Base-by-base conservation (phyloP, 306 rosid genomes). In the Quercus alba region DNA sequence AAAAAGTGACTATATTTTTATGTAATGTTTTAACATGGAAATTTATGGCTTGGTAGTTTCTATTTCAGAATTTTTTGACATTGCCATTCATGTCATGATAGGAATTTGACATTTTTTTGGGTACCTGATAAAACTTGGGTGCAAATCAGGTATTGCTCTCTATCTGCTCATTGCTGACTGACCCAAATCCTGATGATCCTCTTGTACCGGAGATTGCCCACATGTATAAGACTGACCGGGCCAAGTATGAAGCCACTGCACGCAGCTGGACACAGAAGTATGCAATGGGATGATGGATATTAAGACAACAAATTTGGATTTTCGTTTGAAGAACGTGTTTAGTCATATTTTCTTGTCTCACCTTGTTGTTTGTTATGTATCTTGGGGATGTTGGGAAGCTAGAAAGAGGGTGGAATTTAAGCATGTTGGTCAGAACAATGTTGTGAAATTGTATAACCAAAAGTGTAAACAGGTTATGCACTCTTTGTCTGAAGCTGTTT, bases 201-300 rank as follows among this genome's bases (percentile, higher is more conserved):
- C 91, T 91, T 20, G 96, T 91, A 17, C 91, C 91, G 4, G 96
- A 91, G 88, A 91, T 91, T 30, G 96, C 96, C 70, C 96, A 87
- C 78, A 89, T 89, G 89, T 91, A 91, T 87, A 91, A 91, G 88
- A 91, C 89, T 0, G 91, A 89, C 75, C 83, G 89, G 76, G 78
- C 89, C 78, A 91, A 89, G 87, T 91, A 91, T 25, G 96, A 91
- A 79, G 73, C 88, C 18, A 91, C 91, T 44, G 96, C 96, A 11
- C 91, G 96, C 68, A 89, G 90, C 90, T 91, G 96, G 96, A 89
- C 96, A 79, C 91, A 89, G 79, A 91, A 91, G 87, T 89, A 91
- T 74, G 93, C 96, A 73, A 91, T 91, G 96, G 92, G 88, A 78
- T 83, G 86, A 83, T 79, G 49, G 61, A 31, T 74, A 69, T 74